A percentile compares a stretch with the other conserved stretches of the same genome.
Conservation (phyloP, 495 filamentous ascomycete species). For the Neurospora intermedia region DNA sequence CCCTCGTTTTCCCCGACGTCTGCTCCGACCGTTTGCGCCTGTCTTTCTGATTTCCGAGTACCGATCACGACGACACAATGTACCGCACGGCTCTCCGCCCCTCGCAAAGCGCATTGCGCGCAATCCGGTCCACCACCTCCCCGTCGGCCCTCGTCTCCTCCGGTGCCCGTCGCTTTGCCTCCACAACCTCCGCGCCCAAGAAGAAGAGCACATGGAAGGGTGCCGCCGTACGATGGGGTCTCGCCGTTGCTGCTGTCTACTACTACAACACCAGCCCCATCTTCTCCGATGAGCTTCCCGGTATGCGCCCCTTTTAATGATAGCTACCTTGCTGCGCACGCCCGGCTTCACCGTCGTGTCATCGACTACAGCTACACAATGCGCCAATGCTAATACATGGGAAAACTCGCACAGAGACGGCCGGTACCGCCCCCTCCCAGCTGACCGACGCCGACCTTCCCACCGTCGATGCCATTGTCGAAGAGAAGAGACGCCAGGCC, state of each 20-base stretch:
- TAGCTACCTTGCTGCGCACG: background rate
- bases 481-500: conserved; percentile 38
- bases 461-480: conserved; percentile 40
- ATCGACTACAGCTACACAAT: background rate
- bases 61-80: conserved; percentile 32
- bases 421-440: conserved; percentile 25
- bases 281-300: conserved; percentile 72
- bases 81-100: conserved; percentile 50
- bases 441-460: conserved; percentile 36
- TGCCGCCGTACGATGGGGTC: conserved; percentile 55
- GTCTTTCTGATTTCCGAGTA: background rate
- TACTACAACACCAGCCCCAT: conserved; percentile 83
- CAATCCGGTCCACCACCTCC: conserved; percentile 22
- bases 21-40: conserved; percentile 1
- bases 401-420: conserved; percentile 4
- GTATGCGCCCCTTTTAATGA: conserved; percentile 37
- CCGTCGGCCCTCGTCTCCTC: conserved; percentile 6
- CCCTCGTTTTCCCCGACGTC: conserved; percentile 7
- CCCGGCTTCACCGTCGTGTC: conserved; percentile 13
- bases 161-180: conserved; percentile 52
- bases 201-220: conserved; percentile 81
- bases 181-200: conserved; percentile 55
- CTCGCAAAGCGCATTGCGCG: conserved; percentile 38
- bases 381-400: background rate
- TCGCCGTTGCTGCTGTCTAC: conserved; percentile 73